phyloP scores from a whole-genome alignment of 371 early-diverging fungal genomes.

The Mortierella sp. region DNA sequence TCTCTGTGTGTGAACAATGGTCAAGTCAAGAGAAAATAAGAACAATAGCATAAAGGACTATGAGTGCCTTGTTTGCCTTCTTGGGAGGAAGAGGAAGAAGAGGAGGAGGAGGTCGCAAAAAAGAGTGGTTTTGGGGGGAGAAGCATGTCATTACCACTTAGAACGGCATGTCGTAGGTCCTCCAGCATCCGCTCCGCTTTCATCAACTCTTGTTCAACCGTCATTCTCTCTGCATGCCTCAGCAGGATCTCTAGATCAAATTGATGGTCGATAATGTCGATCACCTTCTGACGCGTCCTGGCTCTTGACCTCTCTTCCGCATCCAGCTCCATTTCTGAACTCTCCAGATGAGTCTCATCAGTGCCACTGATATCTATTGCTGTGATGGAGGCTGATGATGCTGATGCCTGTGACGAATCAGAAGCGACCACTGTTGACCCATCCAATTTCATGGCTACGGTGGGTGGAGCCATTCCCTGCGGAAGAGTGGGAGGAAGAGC shows the following conservation, averaged over 20 bases:
- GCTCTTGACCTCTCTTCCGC: no score
- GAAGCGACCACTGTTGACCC: no score
- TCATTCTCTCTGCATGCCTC: conserved; percentile 67
- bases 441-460: no score
- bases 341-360: no score
- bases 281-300: conserved; percentile 60
- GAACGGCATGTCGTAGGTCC: conserved; percentile 61
- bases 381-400: no score
- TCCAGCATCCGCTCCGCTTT: conserved; percentile 63
- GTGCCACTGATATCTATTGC: no score
- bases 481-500: no score
- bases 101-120: not conserved
- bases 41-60: not conserved
- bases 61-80: no score
- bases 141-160: conserved; percentile 62
- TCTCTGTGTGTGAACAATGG: conserved; percentile 9
- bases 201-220: conserved; percentile 66
- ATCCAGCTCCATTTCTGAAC: no score
- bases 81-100: no score
- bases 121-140: not conserved
- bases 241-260: conserved; percentile 79
- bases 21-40: not conserved
- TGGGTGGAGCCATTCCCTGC: no score
- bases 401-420: no score
- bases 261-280: conserved; percentile 72